These are phyloP conservation scores for Ogataea siamensis DNA, from an alignment of 805 yeast genomes.

Conservation along the genomic window DNA sequence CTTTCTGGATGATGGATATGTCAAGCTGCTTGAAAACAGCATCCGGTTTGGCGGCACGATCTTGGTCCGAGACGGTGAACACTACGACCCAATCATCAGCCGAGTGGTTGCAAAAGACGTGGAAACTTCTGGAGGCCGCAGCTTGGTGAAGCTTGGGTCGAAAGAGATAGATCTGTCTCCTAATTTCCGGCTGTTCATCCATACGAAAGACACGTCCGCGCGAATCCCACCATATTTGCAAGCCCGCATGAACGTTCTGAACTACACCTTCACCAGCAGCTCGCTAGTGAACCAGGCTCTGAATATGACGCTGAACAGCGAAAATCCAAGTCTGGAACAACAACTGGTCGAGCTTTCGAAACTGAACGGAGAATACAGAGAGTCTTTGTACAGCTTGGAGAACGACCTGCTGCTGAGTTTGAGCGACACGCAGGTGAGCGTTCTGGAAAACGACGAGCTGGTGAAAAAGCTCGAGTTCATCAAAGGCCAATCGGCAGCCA, in stretches of 20 bases:
- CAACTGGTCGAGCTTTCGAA: conserved; percentile 53
- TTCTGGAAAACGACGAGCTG: conserved; percentile 66
- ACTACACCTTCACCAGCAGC: conserved; percentile 70
- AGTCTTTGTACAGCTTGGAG: conserved; percentile 55
- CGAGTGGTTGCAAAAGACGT: conserved; percentile 62
- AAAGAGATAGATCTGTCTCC: conserved; percentile 66
- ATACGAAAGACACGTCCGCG: conserved; percentile 56
- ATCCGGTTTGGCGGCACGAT: conserved; percentile 78
- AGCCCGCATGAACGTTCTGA: conserved; percentile 60
- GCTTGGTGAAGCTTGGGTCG: conserved; percentile 57
- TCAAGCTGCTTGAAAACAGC: conserved; percentile 73
- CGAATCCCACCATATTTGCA: conserved; percentile 52
- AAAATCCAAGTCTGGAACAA: conserved; percentile 65
- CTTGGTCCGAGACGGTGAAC: conserved; percentile 76
- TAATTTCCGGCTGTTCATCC: conserved; percentile 57
- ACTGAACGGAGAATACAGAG: conserved; percentile 58
- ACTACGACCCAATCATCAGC: conserved; percentile 70
- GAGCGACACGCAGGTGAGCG: conserved; percentile 53
- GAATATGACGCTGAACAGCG: conserved; percentile 50
- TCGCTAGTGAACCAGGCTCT: conserved; percentile 64
- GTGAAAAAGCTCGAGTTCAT: conserved; percentile 59
- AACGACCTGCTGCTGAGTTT: conserved; percentile 54
- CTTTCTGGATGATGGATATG: conserved; percentile 65
- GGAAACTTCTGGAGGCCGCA: conserved; percentile 66
- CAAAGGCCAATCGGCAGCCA: conserved; percentile 58